A percentile compares a stretch with the other conserved stretches of the same genome.
Evolutionary conservation across 2,329 filamentous ascomycete genomes (phyloP).

Genomic region (Gyromitra esculenta): DNA sequence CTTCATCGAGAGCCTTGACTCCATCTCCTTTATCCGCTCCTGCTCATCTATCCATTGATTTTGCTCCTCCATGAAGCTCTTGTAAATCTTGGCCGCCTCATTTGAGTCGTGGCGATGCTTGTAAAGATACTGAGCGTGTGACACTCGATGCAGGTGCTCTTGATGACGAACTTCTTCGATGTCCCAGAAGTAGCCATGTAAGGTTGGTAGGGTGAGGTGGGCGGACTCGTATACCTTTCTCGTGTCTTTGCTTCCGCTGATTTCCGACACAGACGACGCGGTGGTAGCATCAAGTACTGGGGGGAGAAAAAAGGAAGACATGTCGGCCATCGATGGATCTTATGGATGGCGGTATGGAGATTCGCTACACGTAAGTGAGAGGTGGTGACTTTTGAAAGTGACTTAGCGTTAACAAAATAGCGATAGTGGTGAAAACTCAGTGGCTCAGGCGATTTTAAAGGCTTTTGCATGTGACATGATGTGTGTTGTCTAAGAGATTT

Average conservation of each 20-base stretch:
- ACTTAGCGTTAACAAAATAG: not conserved
- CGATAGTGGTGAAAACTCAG: not conserved
- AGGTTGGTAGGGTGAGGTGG: constrained; percentile 4
- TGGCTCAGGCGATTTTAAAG: not conserved
- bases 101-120: constrained; percentile 42
- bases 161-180: constrained; percentile 51
- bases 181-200: constrained; percentile 48
- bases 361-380: not conserved
- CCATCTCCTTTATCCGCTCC: constrained; percentile 40
- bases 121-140: constrained; percentile 49
- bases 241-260: not conserved
- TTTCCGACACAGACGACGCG: not conserved
- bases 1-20: constrained; percentile 16
- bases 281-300: not conserved
- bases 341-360: not conserved
- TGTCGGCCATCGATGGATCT: not conserved
- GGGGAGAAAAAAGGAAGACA: not conserved
- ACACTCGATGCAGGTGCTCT: constrained; percentile 47
- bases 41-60: constrained; percentile 52
- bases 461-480: not conserved
- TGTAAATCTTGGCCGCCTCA: constrained; percentile 49
- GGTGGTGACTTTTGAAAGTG: not conserved
- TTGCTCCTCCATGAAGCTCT: constrained; percentile 45
- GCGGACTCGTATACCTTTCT: constrained; percentile 20
- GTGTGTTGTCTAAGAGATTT: not conserved